Conservation (phyloP, 208 protist species). For the Trypanosoma lewisi region DNA sequence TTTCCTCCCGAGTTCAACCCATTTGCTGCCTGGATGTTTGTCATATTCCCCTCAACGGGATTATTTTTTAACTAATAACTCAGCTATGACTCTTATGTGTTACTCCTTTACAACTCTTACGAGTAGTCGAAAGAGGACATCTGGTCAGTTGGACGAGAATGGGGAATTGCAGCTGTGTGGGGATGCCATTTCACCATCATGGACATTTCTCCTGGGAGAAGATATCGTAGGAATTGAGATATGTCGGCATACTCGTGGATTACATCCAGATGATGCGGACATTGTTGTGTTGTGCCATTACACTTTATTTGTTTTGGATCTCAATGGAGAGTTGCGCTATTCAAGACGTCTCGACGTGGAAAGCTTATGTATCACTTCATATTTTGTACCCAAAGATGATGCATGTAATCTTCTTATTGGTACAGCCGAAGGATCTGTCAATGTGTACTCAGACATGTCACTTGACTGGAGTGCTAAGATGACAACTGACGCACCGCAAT, state of each 20-base stretch:
- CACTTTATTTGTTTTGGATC: constrained; percentile 65
- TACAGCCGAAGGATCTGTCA: constrained; percentile 55
- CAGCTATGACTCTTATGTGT: constrained; percentile 76
- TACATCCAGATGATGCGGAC: constrained; percentile 41
- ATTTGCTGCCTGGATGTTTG: constrained; percentile 78
- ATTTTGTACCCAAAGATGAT: constrained; percentile 43
- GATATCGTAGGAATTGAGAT: constrained; percentile 80
- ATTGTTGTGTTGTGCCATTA: constrained; percentile 83
- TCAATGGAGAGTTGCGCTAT: constrained; percentile 44
- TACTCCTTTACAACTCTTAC: constrained; percentile 72
- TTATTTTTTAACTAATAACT: constrained; percentile 77
- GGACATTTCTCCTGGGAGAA: constrained; percentile 84
- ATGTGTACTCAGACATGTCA: constrained; percentile 81
- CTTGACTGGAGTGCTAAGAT: constrained; percentile 89
- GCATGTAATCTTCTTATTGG: constrained; percentile 87
- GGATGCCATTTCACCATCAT: constrained; percentile 28
- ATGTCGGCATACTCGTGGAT: constrained; percentile 49
- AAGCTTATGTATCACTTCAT: constrained; percentile 48
- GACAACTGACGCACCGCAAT: constrained; percentile 39
- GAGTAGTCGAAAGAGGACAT: constrained; percentile 1
- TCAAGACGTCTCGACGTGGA: constrained; percentile 78
- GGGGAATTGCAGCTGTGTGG: constrained; percentile 2
- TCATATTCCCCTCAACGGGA: constrained; percentile 56
- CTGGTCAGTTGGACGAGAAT: constrained; percentile 14
- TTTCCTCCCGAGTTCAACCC: constrained; percentile 68